phyloP scores from a whole-genome alignment of 768 basidiomycete species.

The Leccinum subtestaceum region DNA sequence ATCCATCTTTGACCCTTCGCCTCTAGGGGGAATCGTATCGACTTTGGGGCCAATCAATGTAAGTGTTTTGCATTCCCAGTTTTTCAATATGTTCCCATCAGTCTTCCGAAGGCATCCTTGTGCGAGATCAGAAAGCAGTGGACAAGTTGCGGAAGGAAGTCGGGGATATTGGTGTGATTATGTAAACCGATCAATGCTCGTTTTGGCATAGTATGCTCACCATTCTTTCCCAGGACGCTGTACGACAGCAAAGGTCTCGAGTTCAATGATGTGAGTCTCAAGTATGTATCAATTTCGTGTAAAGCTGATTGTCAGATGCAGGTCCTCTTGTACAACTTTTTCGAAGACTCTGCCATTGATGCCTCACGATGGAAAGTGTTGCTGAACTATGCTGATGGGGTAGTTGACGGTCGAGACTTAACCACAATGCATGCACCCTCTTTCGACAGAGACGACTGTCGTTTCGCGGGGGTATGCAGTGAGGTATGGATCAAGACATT shows the following conservation, averaged over 20 bases:
- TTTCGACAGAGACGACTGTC: conserved; percentile 42
- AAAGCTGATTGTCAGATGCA: conserved; percentile 22
- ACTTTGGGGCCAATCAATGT: conserved; percentile 71
- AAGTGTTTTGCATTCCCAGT: conserved; percentile 2
- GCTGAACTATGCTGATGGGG: conserved; percentile 39
- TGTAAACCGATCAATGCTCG: conserved; percentile 38
- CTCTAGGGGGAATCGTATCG: conserved; percentile 44
- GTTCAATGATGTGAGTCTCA: conserved; percentile 19
- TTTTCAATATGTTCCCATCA: neutral
- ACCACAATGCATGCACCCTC: conserved; percentile 35
- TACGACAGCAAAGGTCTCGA: conserved; percentile 34
- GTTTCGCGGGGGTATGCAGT: conserved; percentile 54
- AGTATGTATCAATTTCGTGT: too few species aligned
- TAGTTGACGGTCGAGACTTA: conserved; percentile 11
- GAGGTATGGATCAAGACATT: conserved; percentile 41
- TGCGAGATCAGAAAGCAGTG: conserved; percentile 56
- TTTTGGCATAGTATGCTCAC: neutral
- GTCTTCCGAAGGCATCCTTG: conserved; percentile 54
- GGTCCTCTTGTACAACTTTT: conserved; percentile 77
- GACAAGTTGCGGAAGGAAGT: conserved; percentile 48
- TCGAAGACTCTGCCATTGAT: conserved; percentile 56
- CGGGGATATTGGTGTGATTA: conserved; percentile 55
- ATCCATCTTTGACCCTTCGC: conserved; percentile 9
- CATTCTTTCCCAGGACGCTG: conserved; percentile 23
- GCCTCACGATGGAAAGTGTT: conserved; percentile 59